Evolutionary conservation across 495 filamentous ascomycete species (phyloP), one percentile per base, ranked within the genome.

Genomic region (Pyronema domesticum): DNA sequence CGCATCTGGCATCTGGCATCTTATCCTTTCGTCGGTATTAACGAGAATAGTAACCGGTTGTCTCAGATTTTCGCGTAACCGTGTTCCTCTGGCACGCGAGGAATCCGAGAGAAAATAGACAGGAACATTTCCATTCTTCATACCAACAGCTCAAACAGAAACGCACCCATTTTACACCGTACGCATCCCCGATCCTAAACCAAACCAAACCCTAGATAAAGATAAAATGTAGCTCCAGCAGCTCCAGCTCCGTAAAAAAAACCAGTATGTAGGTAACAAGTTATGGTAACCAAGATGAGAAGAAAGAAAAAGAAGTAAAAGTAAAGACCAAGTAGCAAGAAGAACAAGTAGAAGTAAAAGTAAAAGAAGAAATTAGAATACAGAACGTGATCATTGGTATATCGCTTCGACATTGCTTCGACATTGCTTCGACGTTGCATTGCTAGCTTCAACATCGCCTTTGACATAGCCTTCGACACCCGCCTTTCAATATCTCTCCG

Each of bases 341-440:
- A 17, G 3, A 47, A 17, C 10, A 19, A 34, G 34, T 35, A 13
- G 8, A 30, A 30, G 23, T 30, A 34, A 49, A 49, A 17, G 36
- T 35, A 50, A 11, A 19, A 50, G 47, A 50, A 17, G 17, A 19
- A 50, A 50, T 35, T 50, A 50, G 47, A 50, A 36, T 50, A 50
- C 47, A 50, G 45, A 19, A 47, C 45, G 45, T 47, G 45, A 47
- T 47, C 45, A 47, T 47, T 19, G 45, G 47, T 50, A 11, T 34
- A 50, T 35, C 13, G 8, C 23, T 30, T 30, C 23, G 23, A 30
- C 23, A 30, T 30, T 30, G 23, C 23, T 30, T 30, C 23, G 23
- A 30, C 23, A 30, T 30, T 30, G 1, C 23, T 30, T 30, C 23
- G 23, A 30, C 23, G 23, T 30, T 30, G 23, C 23, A 2, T 30